Percentiles rank a stretch among this genome's conserved stretches.
phyloP scores from a whole-genome alignment of 192 early-diverging fungal species.

The Coemansia sp. region DNA sequence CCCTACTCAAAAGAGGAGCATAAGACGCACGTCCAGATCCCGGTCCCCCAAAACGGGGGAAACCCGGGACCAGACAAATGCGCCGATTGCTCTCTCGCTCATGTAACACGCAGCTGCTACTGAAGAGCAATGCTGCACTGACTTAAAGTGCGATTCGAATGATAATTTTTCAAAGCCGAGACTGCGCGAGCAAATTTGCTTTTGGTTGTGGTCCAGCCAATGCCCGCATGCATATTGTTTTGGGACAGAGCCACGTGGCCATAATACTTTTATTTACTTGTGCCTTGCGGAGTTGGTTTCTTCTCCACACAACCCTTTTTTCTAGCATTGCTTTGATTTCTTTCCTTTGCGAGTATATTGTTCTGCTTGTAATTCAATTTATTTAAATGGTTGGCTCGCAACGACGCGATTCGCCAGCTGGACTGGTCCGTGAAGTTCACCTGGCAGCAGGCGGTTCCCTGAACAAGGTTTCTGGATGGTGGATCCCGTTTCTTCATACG shows the following conservation, averaged over 20 bases:
- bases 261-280: too few species aligned
- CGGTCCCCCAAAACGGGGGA: slow-evolving; percentile 52
- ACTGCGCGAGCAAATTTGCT: slow-evolving; percentile 2
- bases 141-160: slow-evolving; percentile 39
- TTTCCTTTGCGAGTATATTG: not conserved
- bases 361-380: not conserved
- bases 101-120: slow-evolving; percentile 53
- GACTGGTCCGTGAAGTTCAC: slow-evolving; percentile 30
- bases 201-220: not conserved
- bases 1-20: slow-evolving; percentile 56
- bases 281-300: slow-evolving; percentile 7
- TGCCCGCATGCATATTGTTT: slow-evolving; percentile 6
- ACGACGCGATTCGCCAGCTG: slow-evolving; percentile 16
- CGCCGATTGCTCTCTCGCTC: slow-evolving; percentile 45
- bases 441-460: slow-evolving; percentile 37
- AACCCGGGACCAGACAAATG: slow-evolving; percentile 14
- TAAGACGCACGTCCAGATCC: slow-evolving; percentile 26
- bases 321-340: not conserved
- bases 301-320: not conserved
- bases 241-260: slow-evolving; percentile 22
- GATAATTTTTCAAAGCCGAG: slow-evolving; percentile 13
- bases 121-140: slow-evolving; percentile 38
- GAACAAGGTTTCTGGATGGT: slow-evolving; percentile 53
- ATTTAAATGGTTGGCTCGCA: slow-evolving; percentile 27
- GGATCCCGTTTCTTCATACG: slow-evolving; percentile 57